Conservation (phyloP, 2,329 filamentous ascomycete species). For the Fusarium longipes region DNA sequence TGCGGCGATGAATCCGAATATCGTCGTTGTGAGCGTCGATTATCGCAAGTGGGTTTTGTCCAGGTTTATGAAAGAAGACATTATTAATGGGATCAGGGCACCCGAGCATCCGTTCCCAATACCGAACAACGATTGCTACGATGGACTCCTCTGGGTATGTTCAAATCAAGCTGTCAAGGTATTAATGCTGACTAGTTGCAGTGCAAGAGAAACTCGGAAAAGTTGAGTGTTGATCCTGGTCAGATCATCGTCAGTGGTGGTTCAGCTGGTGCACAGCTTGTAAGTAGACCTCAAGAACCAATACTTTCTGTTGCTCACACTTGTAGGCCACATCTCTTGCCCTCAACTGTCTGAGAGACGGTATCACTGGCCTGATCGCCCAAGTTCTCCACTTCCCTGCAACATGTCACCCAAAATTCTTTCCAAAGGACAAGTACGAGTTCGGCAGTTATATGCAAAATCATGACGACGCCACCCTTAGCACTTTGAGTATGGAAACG, state of each 20-base stretch:
- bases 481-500: conserved; percentile 15
- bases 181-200: too few species aligned
- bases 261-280: conserved; percentile 39
- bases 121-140: conserved; percentile 39
- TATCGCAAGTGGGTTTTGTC: conserved; percentile 31
- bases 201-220: conserved; percentile 38
- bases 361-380: conserved; percentile 35
- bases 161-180: not conserved
- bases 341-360: conserved; percentile 12
- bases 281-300: not conserved
- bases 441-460: conserved; percentile 42
- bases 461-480: conserved; percentile 15
- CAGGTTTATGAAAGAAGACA: accelerated
- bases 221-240: conserved; percentile 31
- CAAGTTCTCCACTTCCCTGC: conserved; percentile 39
- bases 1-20: conserved; percentile 22
- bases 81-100: conserved; percentile 14
- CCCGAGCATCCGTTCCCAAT: conserved; percentile 40
- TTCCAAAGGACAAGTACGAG: conserved; percentile 39
- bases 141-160: conserved; percentile 41
- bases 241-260: conserved; percentile 39
- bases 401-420: conserved; percentile 42
- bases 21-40: conserved; percentile 42
- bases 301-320: not conserved
- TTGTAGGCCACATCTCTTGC: conserved; percentile 34